Conservation (phyloP, 1,139 yeast species). For the Zygoascus sp. region DNA sequence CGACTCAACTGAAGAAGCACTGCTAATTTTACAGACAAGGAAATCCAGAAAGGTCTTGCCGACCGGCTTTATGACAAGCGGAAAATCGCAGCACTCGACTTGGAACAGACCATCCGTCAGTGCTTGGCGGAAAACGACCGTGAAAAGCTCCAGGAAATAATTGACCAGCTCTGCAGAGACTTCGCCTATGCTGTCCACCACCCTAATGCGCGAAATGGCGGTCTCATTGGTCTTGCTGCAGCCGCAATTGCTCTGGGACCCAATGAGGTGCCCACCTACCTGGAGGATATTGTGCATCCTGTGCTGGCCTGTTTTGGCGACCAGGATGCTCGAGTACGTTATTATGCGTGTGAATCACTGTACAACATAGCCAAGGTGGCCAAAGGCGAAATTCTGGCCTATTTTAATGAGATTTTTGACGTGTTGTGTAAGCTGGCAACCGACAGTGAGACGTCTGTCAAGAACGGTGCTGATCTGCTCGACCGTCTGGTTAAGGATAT, state of each 20-base stretch:
- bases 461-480: conserved; percentile 91
- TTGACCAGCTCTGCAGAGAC: conserved; percentile 62
- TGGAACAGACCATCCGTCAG: conserved; percentile 74
- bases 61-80: conserved; percentile 93
- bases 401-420: conserved; percentile 93
- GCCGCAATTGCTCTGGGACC: conserved; percentile 74
- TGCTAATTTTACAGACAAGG: conserved; percentile 46
- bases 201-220: conserved; percentile 73
- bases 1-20: background rate
- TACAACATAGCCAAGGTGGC: conserved; percentile 97
- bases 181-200: conserved; percentile 74
- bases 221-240: conserved; percentile 71
- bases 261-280: conserved; percentile 62
- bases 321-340: conserved; percentile 92
- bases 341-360: conserved; percentile 94
- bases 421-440: conserved; percentile 84
- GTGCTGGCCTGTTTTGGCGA: conserved; percentile 95
- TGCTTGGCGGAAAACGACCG: conserved; percentile 65
- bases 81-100: conserved; percentile 87
- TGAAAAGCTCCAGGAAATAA: conserved; percentile 62
- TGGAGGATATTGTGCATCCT: conserved; percentile 86
- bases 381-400: conserved; percentile 84
- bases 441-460: conserved; percentile 86
- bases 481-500: conserved; percentile 91
- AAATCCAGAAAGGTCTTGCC: conserved; percentile 75